These are phyloP conservation scores for Pleomassaria siparia DNA, from an alignment of 2,329 filamentous ascomycete species.

Conservation along the genomic window DNA sequence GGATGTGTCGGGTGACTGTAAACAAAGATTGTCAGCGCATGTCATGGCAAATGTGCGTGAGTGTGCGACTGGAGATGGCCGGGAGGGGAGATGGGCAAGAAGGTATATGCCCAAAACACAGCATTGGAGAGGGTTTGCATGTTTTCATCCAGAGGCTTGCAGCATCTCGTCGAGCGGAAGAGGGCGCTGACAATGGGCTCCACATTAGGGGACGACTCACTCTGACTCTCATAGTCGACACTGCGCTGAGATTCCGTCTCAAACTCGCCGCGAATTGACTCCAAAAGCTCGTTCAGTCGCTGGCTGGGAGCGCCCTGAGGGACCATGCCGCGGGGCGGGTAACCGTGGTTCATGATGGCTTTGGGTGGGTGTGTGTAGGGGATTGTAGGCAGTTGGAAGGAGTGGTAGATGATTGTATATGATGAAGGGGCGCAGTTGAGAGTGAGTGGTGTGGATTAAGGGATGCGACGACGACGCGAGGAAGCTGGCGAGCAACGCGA, in stretches of 20 bases:
- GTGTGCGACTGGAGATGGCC: too few relatives aligned
- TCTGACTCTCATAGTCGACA: conserved; percentile 88
- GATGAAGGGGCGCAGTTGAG: conserved; percentile 1
- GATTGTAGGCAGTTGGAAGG: not conserved
- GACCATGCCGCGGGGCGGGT: conserved; percentile 82
- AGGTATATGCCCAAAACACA: too few relatives aligned
- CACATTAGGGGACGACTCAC: conserved; percentile 60
- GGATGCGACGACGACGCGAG: conserved; percentile 6
- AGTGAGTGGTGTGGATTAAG: conserved; percentile 1
- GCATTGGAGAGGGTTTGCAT: not conserved
- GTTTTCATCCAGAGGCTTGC: not conserved
- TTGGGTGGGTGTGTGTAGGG: not conserved
- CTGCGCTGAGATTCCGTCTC: conserved; percentile 79
- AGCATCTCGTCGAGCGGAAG: not conserved
- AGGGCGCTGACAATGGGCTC: not conserved
- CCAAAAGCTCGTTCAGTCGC: conserved; percentile 88
- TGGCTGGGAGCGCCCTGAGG: conserved; percentile 60
- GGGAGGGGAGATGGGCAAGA: too few relatives aligned
- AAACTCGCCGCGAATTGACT: conserved; percentile 88
- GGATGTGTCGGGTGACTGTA: conserved; percentile 83
- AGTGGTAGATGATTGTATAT: not conserved
- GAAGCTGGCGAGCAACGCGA: conserved; percentile 7
- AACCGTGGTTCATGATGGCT: conserved; percentile 62
- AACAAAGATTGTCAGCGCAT: not conserved
- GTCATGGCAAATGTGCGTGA: not conserved